phyloP scores from a whole-genome alignment of 2,329 filamentous ascomycete genomes.

The Dichotomopilus funicola region DNA sequence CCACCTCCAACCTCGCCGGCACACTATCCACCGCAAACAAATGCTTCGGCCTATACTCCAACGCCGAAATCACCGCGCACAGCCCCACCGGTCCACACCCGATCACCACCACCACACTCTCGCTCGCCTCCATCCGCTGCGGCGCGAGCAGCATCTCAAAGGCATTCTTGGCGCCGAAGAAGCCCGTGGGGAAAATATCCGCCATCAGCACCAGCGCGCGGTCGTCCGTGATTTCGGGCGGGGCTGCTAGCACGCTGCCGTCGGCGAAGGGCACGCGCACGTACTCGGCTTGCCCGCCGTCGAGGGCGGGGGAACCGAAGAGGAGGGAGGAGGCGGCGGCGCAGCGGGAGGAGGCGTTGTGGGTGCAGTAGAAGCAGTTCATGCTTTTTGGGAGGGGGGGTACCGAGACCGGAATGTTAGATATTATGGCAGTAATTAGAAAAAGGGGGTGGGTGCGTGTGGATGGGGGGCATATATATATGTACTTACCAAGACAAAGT shows the following conservation, averaged over 20 bases:
- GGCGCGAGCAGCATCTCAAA: slow-evolving; percentile 53
- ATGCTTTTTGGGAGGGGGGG: slow-evolving; percentile 35
- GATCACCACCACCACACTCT: slow-evolving; percentile 69
- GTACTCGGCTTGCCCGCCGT: slow-evolving; percentile 78
- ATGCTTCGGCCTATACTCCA: slow-evolving; percentile 68
- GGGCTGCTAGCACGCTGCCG: slow-evolving; percentile 69
- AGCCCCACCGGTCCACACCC: slow-evolving; percentile 83
- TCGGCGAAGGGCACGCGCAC: slow-evolving; percentile 77
- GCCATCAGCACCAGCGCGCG: slow-evolving; percentile 79
- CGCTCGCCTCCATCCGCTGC: slow-evolving; percentile 45
- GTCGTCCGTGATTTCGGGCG: slow-evolving; percentile 60
- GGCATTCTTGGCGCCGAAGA: slow-evolving; percentile 73
- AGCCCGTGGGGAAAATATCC: slow-evolving; percentile 85
- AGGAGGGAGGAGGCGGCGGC: slow-evolving; percentile 50
- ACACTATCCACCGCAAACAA: slow-evolving; percentile 76
- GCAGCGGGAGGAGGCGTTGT: slow-evolving; percentile 72
- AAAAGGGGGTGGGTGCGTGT: background rate
- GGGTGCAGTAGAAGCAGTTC: slow-evolving; percentile 78
- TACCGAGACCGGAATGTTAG: background rate
- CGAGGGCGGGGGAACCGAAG: slow-evolving; percentile 62
- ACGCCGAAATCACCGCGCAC: slow-evolving; percentile 71
- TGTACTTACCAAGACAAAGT: slow-evolving; percentile 64
- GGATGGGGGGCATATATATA: background rate
- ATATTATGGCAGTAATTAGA: background rate
- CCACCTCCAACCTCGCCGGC: slow-evolving; percentile 65